Base-by-base conservation (phyloP, 768 basidiomycete species). In the Lactarius tabidus region DNA sequence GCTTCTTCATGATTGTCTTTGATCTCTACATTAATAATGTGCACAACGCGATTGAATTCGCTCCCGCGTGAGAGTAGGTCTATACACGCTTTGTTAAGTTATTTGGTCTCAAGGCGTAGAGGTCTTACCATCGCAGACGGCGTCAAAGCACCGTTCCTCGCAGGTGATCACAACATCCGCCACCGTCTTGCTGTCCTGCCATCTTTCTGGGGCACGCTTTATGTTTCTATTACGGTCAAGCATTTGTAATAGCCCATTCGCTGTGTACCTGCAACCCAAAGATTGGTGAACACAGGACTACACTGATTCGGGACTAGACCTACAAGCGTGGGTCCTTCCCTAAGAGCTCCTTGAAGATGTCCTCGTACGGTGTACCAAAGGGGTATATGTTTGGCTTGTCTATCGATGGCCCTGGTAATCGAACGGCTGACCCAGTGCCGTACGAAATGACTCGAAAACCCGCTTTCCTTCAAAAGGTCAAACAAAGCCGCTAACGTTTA, bases 1-100 rank as follows among this genome's bases (percentile, higher is more conserved):
- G 97, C 97, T 76, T 99, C 97, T 81, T 98, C 97, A 71, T 98
- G 95, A 73, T 97, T 98, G 77, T 99, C 97, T 79, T 92, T 97
- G 77, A 98, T 98, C 74, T 99, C 97, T 66, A 98, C 85, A 76
- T 99, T 99, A 72, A 99, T 92, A 51, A 99, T 76, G 75, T 99
- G 97, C 20, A 98, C 94, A 2, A 95, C 91, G 66, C 88, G 88
- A 78, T 94, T 98, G 72, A 87, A 88, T 63, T 98, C 95, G 5
- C 97, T 93, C 33, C 94, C 95, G 69, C 93, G 84, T 36, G 81
- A 77, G 64, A 98, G 79, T 17, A 99, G 79, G 77, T 99, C 97
- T 94, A 67, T 3, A 56, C 39, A 20, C 35, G 38, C 43, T 15
- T 26, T n/a, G 28, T 70, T 67, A 69, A 70, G 51, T 33, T 58